Evolutionary conservation across 768 basidiomycete genomes (phyloP).

Genomic region (Agaricus bisporus): DNA sequence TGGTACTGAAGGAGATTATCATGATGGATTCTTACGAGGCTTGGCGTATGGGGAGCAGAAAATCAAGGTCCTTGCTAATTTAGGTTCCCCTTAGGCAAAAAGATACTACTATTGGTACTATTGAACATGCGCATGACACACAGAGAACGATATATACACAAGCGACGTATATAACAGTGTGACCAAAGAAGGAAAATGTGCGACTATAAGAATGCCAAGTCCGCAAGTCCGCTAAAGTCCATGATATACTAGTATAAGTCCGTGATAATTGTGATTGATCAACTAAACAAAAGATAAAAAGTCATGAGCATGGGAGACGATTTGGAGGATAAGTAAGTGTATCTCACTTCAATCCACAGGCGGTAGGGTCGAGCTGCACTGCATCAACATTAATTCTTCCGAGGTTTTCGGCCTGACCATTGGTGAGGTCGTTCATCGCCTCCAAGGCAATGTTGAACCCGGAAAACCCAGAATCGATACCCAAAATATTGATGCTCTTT

Average conservation of each 20-base stretch:
- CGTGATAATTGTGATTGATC: too few species aligned
- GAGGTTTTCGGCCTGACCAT: slow-evolving; percentile 35
- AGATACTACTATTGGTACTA: background rate
- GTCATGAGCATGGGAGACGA: background rate
- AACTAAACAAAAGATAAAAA: too few species aligned
- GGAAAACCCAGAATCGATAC: slow-evolving; percentile 43
- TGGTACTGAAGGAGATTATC: slow-evolving; percentile 39
- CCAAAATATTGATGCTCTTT: slow-evolving; percentile 41
- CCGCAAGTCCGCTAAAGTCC: background rate
- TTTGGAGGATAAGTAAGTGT: background rate
- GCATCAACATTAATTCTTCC: slow-evolving; percentile 43
- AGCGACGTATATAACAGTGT: too few species aligned
- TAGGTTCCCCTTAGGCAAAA: background rate
- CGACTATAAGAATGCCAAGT: too few species aligned
- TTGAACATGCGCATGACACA: background rate
- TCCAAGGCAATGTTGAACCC: slow-evolving; percentile 41
- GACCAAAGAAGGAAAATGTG: too few species aligned
- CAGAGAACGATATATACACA: background rate
- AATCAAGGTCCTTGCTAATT: slow-evolving; percentile 15
- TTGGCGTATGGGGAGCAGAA: slow-evolving; percentile 32
- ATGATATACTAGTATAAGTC: background rate
- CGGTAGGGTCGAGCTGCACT: slow-evolving; percentile 34
- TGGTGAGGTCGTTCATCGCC: slow-evolving; percentile 52
- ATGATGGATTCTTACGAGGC: slow-evolving; percentile 41
- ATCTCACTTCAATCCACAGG: slow-evolving; percentile 39